phyloP scores from a whole-genome alignment of 139 green algal species.

The Chlorella sp. region DNA sequence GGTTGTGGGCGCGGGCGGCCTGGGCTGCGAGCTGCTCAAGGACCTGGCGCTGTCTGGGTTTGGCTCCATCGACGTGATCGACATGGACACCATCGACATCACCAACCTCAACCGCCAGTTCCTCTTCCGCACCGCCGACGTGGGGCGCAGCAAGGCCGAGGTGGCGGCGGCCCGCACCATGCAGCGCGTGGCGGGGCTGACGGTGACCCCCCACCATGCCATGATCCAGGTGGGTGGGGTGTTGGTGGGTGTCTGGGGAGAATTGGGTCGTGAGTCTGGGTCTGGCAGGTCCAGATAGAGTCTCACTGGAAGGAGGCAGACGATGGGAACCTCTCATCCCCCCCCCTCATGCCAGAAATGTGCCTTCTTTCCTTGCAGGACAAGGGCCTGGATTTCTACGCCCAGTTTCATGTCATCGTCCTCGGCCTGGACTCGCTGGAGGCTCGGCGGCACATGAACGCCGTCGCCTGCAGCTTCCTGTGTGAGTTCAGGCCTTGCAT shows the following conservation, averaged over 20 bases:
- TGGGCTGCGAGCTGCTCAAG: conserved; percentile 99
- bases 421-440: conserved; percentile 98
- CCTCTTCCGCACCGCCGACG: conserved; percentile 92
- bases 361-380: conserved; percentile 69
- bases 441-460: conserved; percentile 97
- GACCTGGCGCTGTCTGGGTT: conserved; percentile 96
- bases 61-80: conserved; percentile 97
- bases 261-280: too few relatives aligned
- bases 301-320: too few relatives aligned
- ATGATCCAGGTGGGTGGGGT: conserved; percentile 87
- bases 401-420: conserved; percentile 92
- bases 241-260: too few relatives aligned
- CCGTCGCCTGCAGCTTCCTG: conserved; percentile 94
- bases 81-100: conserved; percentile 99
- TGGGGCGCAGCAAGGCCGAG: conserved; percentile 93
- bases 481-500: too few relatives aligned
- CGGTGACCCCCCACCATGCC: conserved; percentile 83
- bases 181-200: conserved; percentile 76
- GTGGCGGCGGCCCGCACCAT: conserved; percentile 89
- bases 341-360: too few relatives aligned
- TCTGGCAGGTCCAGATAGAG: too few relatives aligned
- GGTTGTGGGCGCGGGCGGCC: conserved; percentile 92
- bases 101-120: conserved; percentile 99
- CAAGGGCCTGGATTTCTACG: conserved; percentile 89
- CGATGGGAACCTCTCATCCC: too few relatives aligned